These are phyloP conservation scores for Salinomyces thailandicus DNA, from an alignment of 2,329 filamentous ascomycete species.

Conservation along the genomic window DNA sequence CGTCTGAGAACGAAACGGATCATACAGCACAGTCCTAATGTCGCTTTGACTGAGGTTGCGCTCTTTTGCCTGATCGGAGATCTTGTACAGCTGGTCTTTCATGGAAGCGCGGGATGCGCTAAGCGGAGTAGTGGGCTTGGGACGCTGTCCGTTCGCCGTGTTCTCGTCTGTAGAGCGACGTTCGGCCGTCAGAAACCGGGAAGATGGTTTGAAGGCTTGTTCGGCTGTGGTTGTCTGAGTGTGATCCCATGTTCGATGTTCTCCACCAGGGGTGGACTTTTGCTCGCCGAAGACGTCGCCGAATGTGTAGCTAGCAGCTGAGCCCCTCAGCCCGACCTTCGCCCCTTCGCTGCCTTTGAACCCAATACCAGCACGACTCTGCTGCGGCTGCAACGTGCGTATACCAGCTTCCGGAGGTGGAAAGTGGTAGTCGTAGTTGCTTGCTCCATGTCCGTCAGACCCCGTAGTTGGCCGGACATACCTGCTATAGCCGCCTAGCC, in stretches of 20 bases:
- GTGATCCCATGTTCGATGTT: no score
- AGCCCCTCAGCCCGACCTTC: no score
- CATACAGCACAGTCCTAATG: slow-evolving; percentile 22
- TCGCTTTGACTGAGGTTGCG: slow-evolving; percentile 18
- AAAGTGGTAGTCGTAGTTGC: neutral
- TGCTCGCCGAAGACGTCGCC: no score
- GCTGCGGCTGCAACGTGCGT: no score
- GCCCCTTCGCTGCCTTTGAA: no score
- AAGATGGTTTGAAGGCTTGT: no score
- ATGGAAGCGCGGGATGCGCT: slow-evolving; percentile 13
- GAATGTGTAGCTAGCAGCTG: no score
- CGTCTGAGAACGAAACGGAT: slow-evolving; percentile 18
- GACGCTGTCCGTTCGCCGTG: neutral
- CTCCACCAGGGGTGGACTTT: no score
- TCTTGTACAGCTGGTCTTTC: slow-evolving; percentile 20
- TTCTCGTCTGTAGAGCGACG: no score
- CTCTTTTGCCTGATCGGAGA: slow-evolving; percentile 19
- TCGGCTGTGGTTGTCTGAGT: no score
- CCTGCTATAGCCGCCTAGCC: neutral
- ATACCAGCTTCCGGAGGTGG: neutral
- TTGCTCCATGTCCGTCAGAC: neutral
- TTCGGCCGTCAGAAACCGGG: no score
- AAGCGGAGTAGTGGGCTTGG: slow-evolving; percentile 2
- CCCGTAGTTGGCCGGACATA: neutral
- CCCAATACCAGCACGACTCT: no score